Conservation (phyloP, 2,329 filamentous ascomycete species). For the Colletotrichum chrysophilum region DNA sequence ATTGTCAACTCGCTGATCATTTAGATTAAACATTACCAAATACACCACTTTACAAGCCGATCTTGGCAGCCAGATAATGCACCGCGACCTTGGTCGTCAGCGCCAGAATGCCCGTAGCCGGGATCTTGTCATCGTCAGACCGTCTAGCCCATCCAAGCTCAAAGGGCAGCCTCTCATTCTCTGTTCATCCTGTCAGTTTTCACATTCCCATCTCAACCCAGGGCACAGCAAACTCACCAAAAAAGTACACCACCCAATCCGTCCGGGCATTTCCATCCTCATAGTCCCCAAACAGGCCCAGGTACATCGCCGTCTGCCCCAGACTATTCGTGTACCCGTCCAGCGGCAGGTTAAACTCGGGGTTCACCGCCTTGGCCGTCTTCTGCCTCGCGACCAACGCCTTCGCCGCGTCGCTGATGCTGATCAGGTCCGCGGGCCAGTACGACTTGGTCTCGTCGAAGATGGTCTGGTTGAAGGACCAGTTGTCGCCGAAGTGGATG, state of each 20-base stretch:
- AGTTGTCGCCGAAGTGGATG: slow-evolving; percentile 30
- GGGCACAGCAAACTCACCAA: neutral
- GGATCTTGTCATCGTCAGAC: neutral
- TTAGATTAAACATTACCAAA: neutral
- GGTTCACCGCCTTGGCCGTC: slow-evolving; percentile 26
- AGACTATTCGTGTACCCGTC: slow-evolving; percentile 10
- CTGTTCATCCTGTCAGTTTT: neutral
- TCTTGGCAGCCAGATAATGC: neutral
- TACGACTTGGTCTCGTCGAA: slow-evolving; percentile 24
- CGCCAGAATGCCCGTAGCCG: neutral
- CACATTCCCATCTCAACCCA: neutral
- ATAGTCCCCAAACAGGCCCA: slow-evolving; percentile 20
- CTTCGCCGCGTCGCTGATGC: slow-evolving; percentile 23
- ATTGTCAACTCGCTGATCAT: neutral
- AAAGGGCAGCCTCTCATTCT: neutral
- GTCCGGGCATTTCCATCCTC: slow-evolving; percentile 21
- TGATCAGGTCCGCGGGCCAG: neutral
- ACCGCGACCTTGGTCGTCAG: neutral
- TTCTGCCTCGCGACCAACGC: slow-evolving; percentile 27
- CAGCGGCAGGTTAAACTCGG: slow-evolving; percentile 22
- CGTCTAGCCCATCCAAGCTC: slow-evolving; percentile 4
- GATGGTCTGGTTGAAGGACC: slow-evolving; percentile 31
- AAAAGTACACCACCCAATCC: slow-evolving; percentile 21
- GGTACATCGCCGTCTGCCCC: slow-evolving; percentile 22
- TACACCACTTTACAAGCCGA: neutral